Evolutionary conservation across 768 basidiomycete genomes (phyloP).

Genomic region (Leccinum fibrillosum): DNA sequence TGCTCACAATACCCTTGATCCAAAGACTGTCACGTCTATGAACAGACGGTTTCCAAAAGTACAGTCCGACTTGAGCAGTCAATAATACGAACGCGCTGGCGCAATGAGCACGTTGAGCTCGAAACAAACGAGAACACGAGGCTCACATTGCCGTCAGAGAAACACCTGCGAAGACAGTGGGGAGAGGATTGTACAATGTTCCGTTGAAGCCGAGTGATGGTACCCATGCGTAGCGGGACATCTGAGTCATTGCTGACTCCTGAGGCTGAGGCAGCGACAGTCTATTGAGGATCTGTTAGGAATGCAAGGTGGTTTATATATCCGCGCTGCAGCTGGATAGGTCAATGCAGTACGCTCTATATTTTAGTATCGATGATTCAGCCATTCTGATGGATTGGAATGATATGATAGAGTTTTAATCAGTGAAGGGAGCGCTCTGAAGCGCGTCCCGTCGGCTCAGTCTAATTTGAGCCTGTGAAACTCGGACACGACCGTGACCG

Average conservation of each 20-base stretch:
- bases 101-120: neutral
- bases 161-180: constrained; percentile 10
- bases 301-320: constrained; percentile 8
- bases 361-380: neutral
- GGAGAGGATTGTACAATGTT: neutral
- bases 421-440: neutral
- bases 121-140: neutral
- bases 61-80: constrained; percentile 23
- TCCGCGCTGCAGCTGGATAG: neutral
- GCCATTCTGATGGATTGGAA: neutral
- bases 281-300: neutral
- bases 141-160: constrained; percentile 15
- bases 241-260: constrained; percentile 5
- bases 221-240: neutral
- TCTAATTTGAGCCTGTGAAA: too few relatives aligned
- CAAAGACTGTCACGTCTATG: constrained; percentile 19
- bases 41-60: constrained; percentile 16
- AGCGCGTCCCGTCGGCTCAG: neutral
- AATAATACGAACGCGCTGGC: constrained; percentile 19
- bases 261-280: neutral
- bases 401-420: neutral
- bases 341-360: constrained; percentile 5
- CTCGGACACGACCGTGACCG: too few relatives aligned
- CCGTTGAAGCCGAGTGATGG: constrained; percentile 1
- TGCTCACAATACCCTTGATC: constrained; percentile 21